These are phyloP conservation scores for Phalaenopsis aphrodite DNA, from an alignment of 106 monocot species.

Conservation along the genomic window DNA sequence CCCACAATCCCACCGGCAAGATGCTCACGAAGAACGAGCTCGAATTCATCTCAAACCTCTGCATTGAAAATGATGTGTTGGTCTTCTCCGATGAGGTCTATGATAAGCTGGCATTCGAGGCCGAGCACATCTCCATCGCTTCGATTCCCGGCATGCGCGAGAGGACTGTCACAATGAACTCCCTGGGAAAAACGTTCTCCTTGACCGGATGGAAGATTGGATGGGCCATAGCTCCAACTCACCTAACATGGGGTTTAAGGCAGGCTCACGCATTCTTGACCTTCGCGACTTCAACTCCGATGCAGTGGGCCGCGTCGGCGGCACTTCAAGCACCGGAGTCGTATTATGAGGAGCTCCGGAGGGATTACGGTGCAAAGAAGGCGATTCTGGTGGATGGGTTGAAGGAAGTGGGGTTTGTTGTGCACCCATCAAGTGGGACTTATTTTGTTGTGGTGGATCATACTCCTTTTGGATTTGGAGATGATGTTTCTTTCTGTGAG, in stretches of 20 bases:
- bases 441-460: slow-evolving; percentile 94
- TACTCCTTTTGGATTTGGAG: slow-evolving; percentile 88
- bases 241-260: slow-evolving; percentile 83
- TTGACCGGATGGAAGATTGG: slow-evolving; percentile 98
- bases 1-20: slow-evolving; percentile 97
- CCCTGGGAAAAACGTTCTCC: slow-evolving; percentile 92
- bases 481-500: slow-evolving; percentile 86
- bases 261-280: slow-evolving; percentile 89
- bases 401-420: slow-evolving; percentile 65
- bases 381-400: slow-evolving; percentile 78
- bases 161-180: slow-evolving; percentile 93
- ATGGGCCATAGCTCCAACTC: slow-evolving; percentile 77
- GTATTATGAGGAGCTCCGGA: slow-evolving; percentile 76
- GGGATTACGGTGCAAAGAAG: slow-evolving; percentile 75
- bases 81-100: slow-evolving; percentile 92
- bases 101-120: slow-evolving; percentile 86
- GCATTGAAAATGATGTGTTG: slow-evolving; percentile 71
- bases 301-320: slow-evolving; percentile 72
- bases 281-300: slow-evolving; percentile 89
- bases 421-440: slow-evolving; percentile 83
- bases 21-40: slow-evolving; percentile 82
- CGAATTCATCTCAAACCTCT: slow-evolving; percentile 67
- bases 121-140: slow-evolving; percentile 71
- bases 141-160: slow-evolving; percentile 82
- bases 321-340: slow-evolving; percentile 64